These are phyloP conservation scores for Strigomonas galati DNA, from an alignment of 208 protist species.

Conservation along the genomic window DNA sequence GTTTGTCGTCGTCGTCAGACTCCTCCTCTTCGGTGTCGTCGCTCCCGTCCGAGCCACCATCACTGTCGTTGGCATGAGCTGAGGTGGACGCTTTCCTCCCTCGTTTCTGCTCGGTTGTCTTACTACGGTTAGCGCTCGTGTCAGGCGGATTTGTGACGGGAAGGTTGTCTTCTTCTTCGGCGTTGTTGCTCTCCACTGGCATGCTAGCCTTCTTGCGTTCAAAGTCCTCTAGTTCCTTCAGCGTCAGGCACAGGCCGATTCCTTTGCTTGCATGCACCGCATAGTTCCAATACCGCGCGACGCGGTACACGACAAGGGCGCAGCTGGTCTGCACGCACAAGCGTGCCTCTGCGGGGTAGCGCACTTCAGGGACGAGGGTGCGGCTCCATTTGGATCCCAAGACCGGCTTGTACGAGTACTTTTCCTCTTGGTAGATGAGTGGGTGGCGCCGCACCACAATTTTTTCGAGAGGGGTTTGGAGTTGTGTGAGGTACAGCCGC, in stretches of 20 bases:
- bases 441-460: constrained; percentile 21
- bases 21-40: not conserved
- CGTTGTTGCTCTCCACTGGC: not conserved
- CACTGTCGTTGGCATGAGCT: no score
- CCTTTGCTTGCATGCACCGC: constrained; percentile 33
- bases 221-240: not conserved
- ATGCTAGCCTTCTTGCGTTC: not conserved
- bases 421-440: not conserved
- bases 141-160: not conserved
- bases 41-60: no score
- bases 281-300: constrained; percentile 28
- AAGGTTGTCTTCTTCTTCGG: not conserved
- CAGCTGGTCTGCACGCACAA: constrained; percentile 63
- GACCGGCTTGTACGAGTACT: constrained; percentile 16
- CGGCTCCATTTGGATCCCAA: constrained; percentile 67
- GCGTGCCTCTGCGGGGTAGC: constrained; percentile 57
- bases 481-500: constrained; percentile 40
- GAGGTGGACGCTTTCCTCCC: not conserved
- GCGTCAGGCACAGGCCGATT: constrained; percentile 24
- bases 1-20: not conserved
- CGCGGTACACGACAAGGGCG: constrained; percentile 71
- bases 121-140: not conserved
- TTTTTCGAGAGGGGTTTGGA: constrained; percentile 29
- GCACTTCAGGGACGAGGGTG: constrained; percentile 41
- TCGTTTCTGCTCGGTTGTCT: not conserved